A percentile compares a stretch with the other conserved stretches of the same genome.
phyloP scores from a whole-genome alignment of 179 eudicot species.

The Sideroxylon spinosum region DNA sequence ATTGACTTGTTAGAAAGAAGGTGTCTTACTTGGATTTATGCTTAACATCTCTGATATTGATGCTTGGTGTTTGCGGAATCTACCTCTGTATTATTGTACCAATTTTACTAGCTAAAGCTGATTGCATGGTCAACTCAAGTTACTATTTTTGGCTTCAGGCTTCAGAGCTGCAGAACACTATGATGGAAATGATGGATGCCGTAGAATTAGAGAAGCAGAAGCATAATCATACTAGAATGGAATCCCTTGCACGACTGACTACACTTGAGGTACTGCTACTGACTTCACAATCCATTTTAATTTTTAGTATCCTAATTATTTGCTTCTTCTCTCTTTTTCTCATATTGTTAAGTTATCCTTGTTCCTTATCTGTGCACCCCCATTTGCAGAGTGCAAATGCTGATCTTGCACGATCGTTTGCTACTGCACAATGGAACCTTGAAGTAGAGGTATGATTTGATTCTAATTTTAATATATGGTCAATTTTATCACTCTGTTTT shows the following conservation, averaged over 20 bases:
- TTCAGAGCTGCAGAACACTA: slow-evolving; percentile 74
- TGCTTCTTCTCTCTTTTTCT: slow-evolving; percentile 7
- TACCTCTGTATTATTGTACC: not conserved
- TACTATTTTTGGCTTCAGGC: slow-evolving; percentile 42
- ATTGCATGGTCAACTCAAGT: not conserved
- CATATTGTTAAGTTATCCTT: not conserved
- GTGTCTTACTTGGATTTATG: too few relatives aligned
- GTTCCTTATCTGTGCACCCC: not conserved
- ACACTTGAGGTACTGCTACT: slow-evolving; percentile 64
- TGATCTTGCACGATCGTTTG: slow-evolving; percentile 80
- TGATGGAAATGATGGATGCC: slow-evolving; percentile 93
- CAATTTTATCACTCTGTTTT: not conserved
- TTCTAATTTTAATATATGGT: not conserved
- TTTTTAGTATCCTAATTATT: slow-evolving; percentile 13
- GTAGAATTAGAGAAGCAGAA: slow-evolving; percentile 89
- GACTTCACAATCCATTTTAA: not conserved
- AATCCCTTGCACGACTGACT: slow-evolving; percentile 67
- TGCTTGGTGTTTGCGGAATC: not conserved
- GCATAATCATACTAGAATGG: slow-evolving; percentile 92
- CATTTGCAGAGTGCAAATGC: slow-evolving; percentile 77
- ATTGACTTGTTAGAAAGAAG: too few relatives aligned
- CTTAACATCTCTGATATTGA: not conserved
- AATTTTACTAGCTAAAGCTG: not conserved
- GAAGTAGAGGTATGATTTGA: slow-evolving; percentile 69
- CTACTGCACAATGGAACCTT: slow-evolving; percentile 71